Percentiles rank a stretch among this genome's conserved stretches.
phyloP scores from a whole-genome alignment of 2,329 filamentous ascomycete genomes.

The Pestalotiopsis sp. region DNA sequence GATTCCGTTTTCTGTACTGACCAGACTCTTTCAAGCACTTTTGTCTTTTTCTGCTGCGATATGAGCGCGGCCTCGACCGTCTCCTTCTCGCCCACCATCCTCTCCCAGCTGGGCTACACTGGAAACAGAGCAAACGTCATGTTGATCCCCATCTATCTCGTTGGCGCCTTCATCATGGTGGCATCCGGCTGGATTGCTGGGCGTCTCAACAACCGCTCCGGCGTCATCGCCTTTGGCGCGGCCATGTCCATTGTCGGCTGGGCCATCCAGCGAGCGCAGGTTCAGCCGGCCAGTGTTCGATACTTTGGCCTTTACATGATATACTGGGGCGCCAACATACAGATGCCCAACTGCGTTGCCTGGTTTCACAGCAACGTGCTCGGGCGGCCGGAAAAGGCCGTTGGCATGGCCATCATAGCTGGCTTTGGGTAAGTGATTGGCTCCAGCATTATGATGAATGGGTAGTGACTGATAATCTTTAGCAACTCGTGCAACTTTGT shows the following conservation, averaged over 20 bases:
- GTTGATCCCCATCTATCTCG: constrained; percentile 7
- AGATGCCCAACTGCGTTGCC: constrained; percentile 10
- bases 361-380: constrained; percentile 7
- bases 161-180: constrained; percentile 12
- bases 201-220: constrained; percentile 8
- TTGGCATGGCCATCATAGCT: constrained; percentile 5
- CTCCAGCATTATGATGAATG: not conserved
- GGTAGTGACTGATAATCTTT: not conserved
- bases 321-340: constrained; percentile 6
- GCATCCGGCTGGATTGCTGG: not conserved
- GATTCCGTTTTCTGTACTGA: not conserved
- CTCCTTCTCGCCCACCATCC: constrained; percentile 11
- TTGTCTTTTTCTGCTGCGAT: constrained; percentile 7
- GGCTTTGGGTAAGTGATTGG: constrained; percentile 5
- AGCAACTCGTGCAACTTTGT: constrained; percentile 11
- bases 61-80: constrained; percentile 9
- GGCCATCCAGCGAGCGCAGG: constrained; percentile 9
- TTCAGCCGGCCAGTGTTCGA: constrained; percentile 1
- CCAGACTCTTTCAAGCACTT: not conserved
- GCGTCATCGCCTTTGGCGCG: constrained; percentile 1
- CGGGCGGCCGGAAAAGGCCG: constrained; percentile 8
- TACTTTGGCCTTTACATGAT: constrained; percentile 13
- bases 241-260: constrained; percentile 9
- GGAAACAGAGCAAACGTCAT: constrained; percentile 9
- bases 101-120: constrained; percentile 6